Conservation (phyloP, 306 rosid genomes). For the Vicia faba region DNA sequence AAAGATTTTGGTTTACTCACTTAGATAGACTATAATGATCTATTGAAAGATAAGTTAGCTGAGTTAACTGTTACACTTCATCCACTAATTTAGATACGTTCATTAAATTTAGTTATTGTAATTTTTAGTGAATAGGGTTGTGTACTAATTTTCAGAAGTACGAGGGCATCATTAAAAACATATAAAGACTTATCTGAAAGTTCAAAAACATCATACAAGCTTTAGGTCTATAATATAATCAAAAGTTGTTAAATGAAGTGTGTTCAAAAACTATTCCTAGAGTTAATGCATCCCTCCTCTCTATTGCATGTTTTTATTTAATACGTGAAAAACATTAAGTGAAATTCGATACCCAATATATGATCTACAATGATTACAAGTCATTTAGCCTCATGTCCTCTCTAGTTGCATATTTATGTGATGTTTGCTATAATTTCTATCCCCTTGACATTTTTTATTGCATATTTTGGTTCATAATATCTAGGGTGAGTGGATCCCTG, state of each 20-base stretch:
- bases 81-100: background rate
- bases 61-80: background rate
- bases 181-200: background rate
- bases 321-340: slow-evolving; percentile 4
- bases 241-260: background rate
- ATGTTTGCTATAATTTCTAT: slow-evolving; percentile 5
- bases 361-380: slow-evolving; percentile 15
- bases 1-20: background rate
- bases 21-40: background rate
- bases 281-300: background rate
- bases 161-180: background rate
- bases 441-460: slow-evolving; percentile 19
- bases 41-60: background rate
- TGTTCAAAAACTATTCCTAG: background rate
- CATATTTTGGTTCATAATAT: slow-evolving; percentile 36
- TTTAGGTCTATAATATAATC: background rate
- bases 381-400: background rate
- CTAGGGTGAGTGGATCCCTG: slow-evolving; percentile 99
- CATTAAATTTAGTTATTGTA: background rate
- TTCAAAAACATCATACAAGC: background rate
- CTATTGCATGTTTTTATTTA: background rate
- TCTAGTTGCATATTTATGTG: slow-evolving; percentile 25
- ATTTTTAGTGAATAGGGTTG: background rate
- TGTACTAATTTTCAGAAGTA: background rate
- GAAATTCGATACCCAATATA: background rate